Percentiles rank a stretch among this genome's conserved stretches.
These are phyloP conservation scores for Stenocarpella maydis DNA, from an alignment of 2,329 filamentous ascomycete genomes.

Conservation along the genomic window DNA sequence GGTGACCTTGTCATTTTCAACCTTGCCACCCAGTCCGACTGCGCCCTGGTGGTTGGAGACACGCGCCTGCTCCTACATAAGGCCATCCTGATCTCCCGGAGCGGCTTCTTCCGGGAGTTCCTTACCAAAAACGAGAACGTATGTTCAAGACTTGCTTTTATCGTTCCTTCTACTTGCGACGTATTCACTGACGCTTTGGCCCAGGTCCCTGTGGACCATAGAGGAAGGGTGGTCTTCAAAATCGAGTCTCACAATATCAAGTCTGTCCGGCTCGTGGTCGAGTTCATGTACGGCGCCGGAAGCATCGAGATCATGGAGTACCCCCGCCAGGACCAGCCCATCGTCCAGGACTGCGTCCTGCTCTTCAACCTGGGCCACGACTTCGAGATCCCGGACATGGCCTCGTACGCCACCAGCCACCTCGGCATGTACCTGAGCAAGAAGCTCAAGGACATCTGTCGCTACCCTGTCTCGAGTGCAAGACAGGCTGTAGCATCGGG, in stretches of 20 bases:
- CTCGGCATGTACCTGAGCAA: not conserved
- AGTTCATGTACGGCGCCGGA: not conserved
- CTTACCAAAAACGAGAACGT: not conserved
- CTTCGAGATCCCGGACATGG: not conserved
- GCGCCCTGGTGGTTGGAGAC: not conserved
- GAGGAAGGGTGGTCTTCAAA: not conserved
- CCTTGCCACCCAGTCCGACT: not conserved
- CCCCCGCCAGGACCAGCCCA: not conserved
- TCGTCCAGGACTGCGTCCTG: not conserved
- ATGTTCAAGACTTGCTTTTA: rapidly evolving
- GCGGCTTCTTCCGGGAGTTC: not conserved
- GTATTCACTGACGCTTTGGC: not conserved
- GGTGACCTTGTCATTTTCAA: not conserved
- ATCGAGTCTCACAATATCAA: not conserved
- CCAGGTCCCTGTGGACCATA: not conserved
- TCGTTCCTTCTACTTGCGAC: not conserved
- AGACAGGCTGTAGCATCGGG: not conserved
- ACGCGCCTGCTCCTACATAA: not conserved
- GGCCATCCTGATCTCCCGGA: not conserved
- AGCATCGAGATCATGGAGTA: not conserved
- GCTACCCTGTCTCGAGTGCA: not conserved
- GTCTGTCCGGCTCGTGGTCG: not conserved
- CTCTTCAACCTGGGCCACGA: slow-evolving; percentile 5
- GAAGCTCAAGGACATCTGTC: slow-evolving; percentile 2
- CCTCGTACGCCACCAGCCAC: not conserved